Percentiles rank a stretch among this genome's conserved stretches.
These are phyloP conservation scores for Leccinum subtestaceum DNA, from an alignment of 768 basidiomycete genomes.

Conservation along the genomic window DNA sequence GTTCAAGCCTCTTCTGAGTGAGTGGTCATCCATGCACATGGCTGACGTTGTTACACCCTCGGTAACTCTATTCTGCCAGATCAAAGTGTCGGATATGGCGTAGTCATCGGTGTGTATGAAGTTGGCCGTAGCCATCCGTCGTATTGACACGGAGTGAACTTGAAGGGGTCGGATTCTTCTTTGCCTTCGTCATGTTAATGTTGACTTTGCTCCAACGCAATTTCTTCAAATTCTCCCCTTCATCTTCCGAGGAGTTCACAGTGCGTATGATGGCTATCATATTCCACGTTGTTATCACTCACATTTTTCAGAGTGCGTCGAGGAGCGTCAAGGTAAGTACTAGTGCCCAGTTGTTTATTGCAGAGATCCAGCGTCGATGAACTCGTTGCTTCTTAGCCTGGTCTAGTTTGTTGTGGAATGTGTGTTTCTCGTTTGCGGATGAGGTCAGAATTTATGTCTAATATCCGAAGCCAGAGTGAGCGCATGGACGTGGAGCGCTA, in stretches of 20 bases:
- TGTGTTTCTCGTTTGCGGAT: conserved; percentile 17
- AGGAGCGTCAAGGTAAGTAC: conserved; percentile 41
- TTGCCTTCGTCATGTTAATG: conserved; percentile 45
- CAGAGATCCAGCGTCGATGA: background rate
- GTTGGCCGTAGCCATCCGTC: background rate
- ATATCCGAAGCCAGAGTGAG: conserved; percentile 36
- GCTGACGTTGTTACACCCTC: background rate
- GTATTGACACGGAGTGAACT: background rate
- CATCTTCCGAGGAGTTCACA: conserved; percentile 48
- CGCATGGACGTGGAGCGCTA: conserved; percentile 59
- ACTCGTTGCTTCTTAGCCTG: conserved; percentile 34
- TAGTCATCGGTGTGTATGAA: conserved; percentile 40
- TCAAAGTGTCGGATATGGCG: conserved; percentile 49
- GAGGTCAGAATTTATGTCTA: background rate
- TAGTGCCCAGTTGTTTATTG: background rate
- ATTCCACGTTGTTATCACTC: background rate
- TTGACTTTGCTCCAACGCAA: conserved; percentile 45
- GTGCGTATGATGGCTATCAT: conserved; percentile 23
- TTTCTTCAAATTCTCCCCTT: conserved; percentile 45
- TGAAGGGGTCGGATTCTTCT: conserved; percentile 50
- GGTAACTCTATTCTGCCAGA: conserved; percentile 23
- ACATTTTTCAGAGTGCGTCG: conserved; percentile 38
- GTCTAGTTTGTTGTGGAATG: conserved; percentile 51
- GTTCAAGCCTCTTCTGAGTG: conserved; percentile 42
- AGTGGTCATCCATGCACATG: conserved; percentile 1